These are phyloP conservation scores for Carex littledalei DNA, from an alignment of 176 grass and related monocot genomes.

Conservation along the genomic window DNA sequence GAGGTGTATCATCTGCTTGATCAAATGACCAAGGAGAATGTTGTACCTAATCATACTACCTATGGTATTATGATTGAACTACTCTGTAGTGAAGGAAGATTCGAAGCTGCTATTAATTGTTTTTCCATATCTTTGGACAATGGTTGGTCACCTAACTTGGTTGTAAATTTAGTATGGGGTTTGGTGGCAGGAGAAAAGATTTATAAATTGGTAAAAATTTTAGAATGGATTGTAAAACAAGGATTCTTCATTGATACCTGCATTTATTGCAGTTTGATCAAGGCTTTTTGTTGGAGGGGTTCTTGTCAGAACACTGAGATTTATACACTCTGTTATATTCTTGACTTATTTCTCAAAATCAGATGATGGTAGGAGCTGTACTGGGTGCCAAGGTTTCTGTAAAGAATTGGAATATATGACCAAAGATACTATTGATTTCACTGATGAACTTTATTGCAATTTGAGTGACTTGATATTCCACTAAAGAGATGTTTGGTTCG, in stretches of 20 bases:
- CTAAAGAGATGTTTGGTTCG: too few relatives aligned
- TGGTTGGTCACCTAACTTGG: conserved; percentile 32
- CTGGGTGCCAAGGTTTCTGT: background rate
- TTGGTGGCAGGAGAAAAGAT: conserved; percentile 50
- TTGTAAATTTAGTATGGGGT: conserved; percentile 41
- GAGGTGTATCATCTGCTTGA: conserved; percentile 43
- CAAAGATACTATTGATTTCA: conserved; percentile 2
- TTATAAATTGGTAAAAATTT: conserved; percentile 39
- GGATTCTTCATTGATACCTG: conserved; percentile 49
- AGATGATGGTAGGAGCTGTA: conserved; percentile 27
- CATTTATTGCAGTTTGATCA: conserved; percentile 48
- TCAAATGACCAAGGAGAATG: conserved; percentile 46
- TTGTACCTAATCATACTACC: conserved; percentile 46
- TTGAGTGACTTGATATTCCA: background rate
- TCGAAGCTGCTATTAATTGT: conserved; percentile 44
- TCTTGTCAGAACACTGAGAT: conserved; percentile 59
- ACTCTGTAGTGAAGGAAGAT: conserved; percentile 57
- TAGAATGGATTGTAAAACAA: conserved; percentile 47
- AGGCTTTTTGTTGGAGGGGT: conserved; percentile 60
- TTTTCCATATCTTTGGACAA: conserved; percentile 46
- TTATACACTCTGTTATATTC: conserved; percentile 49
- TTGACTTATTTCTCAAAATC: conserved; percentile 62
- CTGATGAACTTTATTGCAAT: background rate
- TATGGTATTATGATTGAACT: conserved; percentile 52
- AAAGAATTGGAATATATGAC: background rate